Evolutionary conservation across 2,329 filamentous ascomycete species (phyloP).

Genomic region (Sarocladium kiliense): DNA sequence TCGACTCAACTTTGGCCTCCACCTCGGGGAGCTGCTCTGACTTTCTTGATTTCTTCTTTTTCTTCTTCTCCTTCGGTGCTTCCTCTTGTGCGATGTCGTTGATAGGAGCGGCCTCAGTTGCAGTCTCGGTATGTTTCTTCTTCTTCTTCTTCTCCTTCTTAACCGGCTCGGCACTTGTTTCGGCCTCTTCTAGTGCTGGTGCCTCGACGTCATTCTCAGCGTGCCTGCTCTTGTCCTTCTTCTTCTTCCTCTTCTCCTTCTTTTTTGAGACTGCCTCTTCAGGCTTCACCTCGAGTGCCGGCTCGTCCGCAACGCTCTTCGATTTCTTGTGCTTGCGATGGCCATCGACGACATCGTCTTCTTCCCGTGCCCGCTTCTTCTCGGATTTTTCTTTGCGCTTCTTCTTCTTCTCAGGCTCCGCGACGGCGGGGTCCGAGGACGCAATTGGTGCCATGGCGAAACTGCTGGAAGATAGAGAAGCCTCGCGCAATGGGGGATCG

Average conservation of each 20-base stretch:
- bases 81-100: conserved; percentile 22
- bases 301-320: conserved; percentile 36
- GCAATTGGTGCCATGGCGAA: conserved; percentile 28
- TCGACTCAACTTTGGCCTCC: conserved; percentile 10
- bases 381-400: conserved; percentile 29
- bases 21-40: neutral
- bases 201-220: conserved; percentile 14
- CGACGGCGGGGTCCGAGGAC: conserved; percentile 22
- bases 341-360: conserved; percentile 30
- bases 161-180: conserved; percentile 10
- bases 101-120: conserved; percentile 5
- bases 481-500: conserved; percentile 1
- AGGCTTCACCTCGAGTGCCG: conserved; percentile 15
- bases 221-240: conserved; percentile 17
- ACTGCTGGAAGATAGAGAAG: neutral
- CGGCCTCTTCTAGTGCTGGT: conserved; percentile 9
- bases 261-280: conserved; percentile 28
- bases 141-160: conserved; percentile 28
- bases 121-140: conserved; percentile 22
- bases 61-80: conserved; percentile 23
- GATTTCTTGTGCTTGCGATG: conserved; percentile 47
- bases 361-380: conserved; percentile 41
- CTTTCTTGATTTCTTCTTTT: conserved; percentile 25
- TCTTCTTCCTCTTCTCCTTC: conserved; percentile 24
- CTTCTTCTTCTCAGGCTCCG: conserved; percentile 35